phyloP scores from a whole-genome alignment of 2,329 filamentous ascomycete species.

The Fusarium torulosum region DNA sequence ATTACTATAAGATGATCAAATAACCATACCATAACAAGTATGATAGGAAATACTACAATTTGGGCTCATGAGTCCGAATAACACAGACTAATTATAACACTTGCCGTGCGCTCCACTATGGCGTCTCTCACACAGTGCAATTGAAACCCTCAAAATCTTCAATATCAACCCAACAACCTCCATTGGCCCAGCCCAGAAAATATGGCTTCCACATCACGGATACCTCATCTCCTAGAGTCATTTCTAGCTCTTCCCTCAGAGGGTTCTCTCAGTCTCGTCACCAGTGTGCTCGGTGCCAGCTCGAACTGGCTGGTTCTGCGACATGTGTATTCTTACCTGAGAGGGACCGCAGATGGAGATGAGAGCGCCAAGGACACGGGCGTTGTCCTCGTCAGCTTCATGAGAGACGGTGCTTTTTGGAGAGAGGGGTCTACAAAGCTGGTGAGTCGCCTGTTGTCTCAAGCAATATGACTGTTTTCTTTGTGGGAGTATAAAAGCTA shows the following conservation, averaged over 20 bases:
- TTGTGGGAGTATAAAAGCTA: slow-evolving; percentile 2
- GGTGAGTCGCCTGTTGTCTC: slow-evolving; percentile 55
- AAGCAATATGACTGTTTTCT: not conserved
- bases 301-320: slow-evolving; percentile 75
- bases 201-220: slow-evolving; percentile 58
- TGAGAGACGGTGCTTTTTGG: slow-evolving; percentile 85
- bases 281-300: slow-evolving; percentile 73
- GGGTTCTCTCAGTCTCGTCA: slow-evolving; percentile 74
- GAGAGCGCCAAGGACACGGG: slow-evolving; percentile 54
- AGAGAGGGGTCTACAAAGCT: slow-evolving; percentile 75
- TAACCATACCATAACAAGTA: not conserved
- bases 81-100: not conserved
- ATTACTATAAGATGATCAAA: not conserved
- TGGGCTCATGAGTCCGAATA: not conserved
- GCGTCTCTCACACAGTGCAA: slow-evolving; percentile 37
- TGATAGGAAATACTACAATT: not conserved
- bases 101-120: slow-evolving; percentile 19
- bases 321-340: slow-evolving; percentile 64
- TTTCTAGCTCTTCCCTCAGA: slow-evolving; percentile 71
- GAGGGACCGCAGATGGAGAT: slow-evolving; percentile 41
- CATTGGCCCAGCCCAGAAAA: slow-evolving; percentile 7
- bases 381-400: slow-evolving; percentile 85
- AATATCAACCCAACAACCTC: slow-evolving; percentile 21
- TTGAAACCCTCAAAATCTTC: slow-evolving; percentile 34
- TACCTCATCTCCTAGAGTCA: slow-evolving; percentile 73